Evolutionary conservation across 2,329 filamentous ascomycete species (phyloP), one percentile per base, ranked within the genome.

Genomic region (Dendryphion nanum): DNA sequence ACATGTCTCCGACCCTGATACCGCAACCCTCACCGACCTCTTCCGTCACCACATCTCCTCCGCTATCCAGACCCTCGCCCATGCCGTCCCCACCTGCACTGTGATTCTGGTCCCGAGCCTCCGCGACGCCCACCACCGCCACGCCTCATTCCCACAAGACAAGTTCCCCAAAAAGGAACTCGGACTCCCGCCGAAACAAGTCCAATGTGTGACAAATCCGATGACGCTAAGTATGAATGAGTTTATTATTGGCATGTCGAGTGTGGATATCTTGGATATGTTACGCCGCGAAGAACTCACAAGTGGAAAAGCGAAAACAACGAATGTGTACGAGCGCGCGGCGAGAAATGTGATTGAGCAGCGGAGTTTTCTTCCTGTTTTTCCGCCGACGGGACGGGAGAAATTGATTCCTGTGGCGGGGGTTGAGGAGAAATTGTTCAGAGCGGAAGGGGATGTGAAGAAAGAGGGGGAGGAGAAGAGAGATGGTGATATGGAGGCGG

Each of bases 151-250:
- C 82, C 89, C 90, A 0, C 84, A 88, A 57, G 83, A 87, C 59
- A 78, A 80, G 18, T 79, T 95, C 28, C 64, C 75, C 3, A 86
- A 64, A 33, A 62, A 82, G 54, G 85, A 90, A 14, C 77, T 94
- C 5, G 87, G 86, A 4, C 75, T 97, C 4, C 85, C 52, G 8
- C 85, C 52, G 8, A 91, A 88, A 61, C 76, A 83, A 40, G 85
- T 78, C 8, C 82, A 79, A 38, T 79, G 94, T 51, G 80, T 96
- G 13, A 88, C 89, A 2, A 97, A 97, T 59, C 93, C 93, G 1
- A 91, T 94, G 75, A 89, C 86, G 6, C 68, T 97, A 3, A 87
- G 82, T 5, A 74, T 97, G 48, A 98, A 98, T 66, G 93, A 97
- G 66, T 78, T 84, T 30, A 77, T 91, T 2, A 68, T 96, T 18